Evolutionary conservation across 208 protist species (phyloP).

Genomic region (Leishmania amazonensis): DNA sequence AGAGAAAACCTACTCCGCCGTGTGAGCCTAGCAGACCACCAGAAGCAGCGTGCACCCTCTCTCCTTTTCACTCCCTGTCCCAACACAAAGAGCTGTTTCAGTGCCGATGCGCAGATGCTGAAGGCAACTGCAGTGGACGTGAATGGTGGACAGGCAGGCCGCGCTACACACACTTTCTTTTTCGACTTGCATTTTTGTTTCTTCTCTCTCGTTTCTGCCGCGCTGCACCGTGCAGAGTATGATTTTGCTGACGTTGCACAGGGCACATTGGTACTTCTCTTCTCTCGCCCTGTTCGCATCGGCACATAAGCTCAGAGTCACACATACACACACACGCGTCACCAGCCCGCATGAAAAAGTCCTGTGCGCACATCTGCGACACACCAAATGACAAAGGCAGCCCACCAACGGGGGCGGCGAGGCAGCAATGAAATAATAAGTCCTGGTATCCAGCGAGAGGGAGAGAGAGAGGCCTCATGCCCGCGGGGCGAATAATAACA

Average conservation of each 20-base stretch:
- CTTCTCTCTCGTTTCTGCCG: neutral
- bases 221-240: neutral
- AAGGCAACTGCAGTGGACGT: neutral
- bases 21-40: neutral
- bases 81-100: neutral
- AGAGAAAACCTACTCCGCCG: neutral
- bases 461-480: neutral
- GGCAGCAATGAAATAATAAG: neutral
- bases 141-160: neutral
- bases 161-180: neutral
- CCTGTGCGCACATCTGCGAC: neutral
- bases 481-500: no score
- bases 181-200: no score
- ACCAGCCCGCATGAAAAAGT: neutral
- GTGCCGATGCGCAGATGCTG: neutral
- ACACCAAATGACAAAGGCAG: neutral
- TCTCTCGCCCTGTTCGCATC: no score
- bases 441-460: neutral
- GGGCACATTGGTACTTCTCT: neutral
- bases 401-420: neutral
- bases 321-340: neutral
- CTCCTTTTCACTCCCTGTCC: neutral
- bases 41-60: neutral
- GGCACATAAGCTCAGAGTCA: neutral
- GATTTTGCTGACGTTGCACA: neutral